phyloP scores from a whole-genome alignment of 176 grass and related monocot species.

The Bothriochloa decipiens region DNA sequence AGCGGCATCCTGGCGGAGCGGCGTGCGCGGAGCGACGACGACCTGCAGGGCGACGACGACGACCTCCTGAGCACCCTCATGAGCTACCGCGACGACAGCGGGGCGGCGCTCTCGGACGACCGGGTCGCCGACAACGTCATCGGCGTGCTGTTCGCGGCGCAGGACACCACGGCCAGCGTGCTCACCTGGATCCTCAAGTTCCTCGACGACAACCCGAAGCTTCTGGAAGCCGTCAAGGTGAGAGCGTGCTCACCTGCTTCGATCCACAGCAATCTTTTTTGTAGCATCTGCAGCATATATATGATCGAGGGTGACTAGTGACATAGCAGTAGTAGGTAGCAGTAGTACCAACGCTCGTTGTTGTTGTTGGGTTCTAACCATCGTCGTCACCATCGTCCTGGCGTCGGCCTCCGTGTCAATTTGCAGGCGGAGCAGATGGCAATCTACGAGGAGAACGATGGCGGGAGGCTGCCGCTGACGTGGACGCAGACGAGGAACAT shows the following conservation, averaged over 20 bases:
- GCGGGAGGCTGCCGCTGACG: constrained; percentile 53
- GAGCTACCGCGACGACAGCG: constrained; percentile 40
- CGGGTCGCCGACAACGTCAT: constrained; percentile 67
- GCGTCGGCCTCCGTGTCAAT: constrained; percentile 7
- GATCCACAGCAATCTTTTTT: background rate
- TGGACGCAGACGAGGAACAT: constrained; percentile 68
- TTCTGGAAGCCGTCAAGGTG: constrained; percentile 68
- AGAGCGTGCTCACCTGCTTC: background rate
- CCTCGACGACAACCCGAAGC: constrained; percentile 58
- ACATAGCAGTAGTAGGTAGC: background rate
- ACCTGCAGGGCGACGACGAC: too few relatives aligned
- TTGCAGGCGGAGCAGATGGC: constrained; percentile 62
- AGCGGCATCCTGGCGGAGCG: constrained; percentile 32
- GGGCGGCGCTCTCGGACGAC: constrained; percentile 49
- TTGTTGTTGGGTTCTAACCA: background rate
- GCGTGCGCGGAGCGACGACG: background rate
- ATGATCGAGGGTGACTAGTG: background rate
- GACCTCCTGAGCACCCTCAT: constrained; percentile 54
- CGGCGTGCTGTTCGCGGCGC: constrained; percentile 71
- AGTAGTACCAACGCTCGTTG: background rate
- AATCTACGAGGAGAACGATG: constrained; percentile 36
- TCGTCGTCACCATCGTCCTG: background rate
- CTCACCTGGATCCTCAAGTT: constrained; percentile 74
- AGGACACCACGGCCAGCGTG: constrained; percentile 69
- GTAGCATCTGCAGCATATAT: background rate